Conservation (phyloP, 768 basidiomycete species). For the Suillus subaureus region DNA sequence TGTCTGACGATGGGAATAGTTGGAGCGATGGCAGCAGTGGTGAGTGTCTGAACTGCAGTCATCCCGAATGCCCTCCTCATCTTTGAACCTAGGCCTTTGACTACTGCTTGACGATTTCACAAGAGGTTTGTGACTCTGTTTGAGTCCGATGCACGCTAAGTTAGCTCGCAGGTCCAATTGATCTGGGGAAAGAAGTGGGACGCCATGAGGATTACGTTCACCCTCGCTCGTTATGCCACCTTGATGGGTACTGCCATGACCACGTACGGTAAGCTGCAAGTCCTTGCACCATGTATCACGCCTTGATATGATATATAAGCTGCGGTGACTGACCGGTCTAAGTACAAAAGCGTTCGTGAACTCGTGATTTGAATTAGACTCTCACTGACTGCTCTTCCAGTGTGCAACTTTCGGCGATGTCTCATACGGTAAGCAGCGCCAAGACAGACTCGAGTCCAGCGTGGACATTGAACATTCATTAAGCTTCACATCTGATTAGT, state of each 20-base stretch:
- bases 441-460: not conserved
- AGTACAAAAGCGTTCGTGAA: not conserved
- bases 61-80: not conserved
- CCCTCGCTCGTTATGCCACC: conserved; percentile 5
- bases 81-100: conserved; percentile 3
- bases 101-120: conserved; percentile 5
- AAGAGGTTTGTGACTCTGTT: conserved; percentile 5
- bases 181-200: conserved; percentile 8
- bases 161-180: conserved; percentile 2
- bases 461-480: not conserved
- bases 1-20: not conserved
- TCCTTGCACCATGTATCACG: not conserved
- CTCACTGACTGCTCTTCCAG: not conserved
- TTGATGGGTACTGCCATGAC: conserved; percentile 6
- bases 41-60: not conserved
- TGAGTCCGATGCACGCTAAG: no score
- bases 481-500: conserved; percentile 9
- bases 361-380: not conserved
- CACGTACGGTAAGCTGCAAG: not conserved
- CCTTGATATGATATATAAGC: not conserved
- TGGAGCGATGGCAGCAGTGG: not conserved
- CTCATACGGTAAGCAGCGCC: not conserved
- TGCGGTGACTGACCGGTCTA: not conserved
- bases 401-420: not conserved
- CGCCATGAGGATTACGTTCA: not conserved